phyloP scores from a whole-genome alignment of 225 moss, liverwort and hornwort genomes.

The Sphagnum contortum region DNA sequence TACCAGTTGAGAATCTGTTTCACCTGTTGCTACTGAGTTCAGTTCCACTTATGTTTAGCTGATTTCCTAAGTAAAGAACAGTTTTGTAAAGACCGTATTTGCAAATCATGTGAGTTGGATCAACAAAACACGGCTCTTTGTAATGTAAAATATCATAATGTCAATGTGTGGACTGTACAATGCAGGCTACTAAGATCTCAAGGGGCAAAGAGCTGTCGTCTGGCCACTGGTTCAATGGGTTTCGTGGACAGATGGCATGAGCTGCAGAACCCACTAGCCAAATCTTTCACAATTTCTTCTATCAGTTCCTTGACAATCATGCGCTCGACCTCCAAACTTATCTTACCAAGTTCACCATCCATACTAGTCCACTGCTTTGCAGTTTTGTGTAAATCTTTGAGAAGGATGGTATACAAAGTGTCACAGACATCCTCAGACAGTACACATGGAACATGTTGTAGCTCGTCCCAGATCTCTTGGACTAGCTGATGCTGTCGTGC shows the following conservation, averaged over 20 bases:
- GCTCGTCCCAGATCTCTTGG: conserved; percentile 45
- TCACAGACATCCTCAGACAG: conserved; percentile 61
- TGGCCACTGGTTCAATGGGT: conserved; percentile 14
- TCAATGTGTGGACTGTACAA: too few species aligned
- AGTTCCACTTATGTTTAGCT: too few species aligned
- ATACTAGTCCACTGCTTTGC: conserved; percentile 51
- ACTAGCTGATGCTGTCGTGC: conserved; percentile 38
- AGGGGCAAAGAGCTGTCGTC: conserved; percentile 35
- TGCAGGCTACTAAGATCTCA: background rate
- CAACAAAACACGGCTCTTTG: too few species aligned
- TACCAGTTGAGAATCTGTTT: too few species aligned
- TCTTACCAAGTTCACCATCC: conserved; percentile 41
- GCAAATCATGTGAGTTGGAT: too few species aligned
- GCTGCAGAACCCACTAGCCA: conserved; percentile 7
- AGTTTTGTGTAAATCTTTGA: conserved; percentile 57
- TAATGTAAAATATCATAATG: too few species aligned
- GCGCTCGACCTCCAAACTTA: conserved; percentile 57
- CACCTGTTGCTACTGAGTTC: too few species aligned
- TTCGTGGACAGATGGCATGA: background rate
- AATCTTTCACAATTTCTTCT: conserved; percentile 57
- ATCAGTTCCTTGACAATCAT: conserved; percentile 84
- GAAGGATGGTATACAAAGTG: conserved; percentile 60
- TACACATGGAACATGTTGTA: conserved; percentile 44
- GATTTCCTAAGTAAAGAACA: too few species aligned
- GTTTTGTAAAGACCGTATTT: too few species aligned